Conservation (phyloP, 2,329 filamentous ascomycete species). For the Allantophomopsis lycopodina region DNA sequence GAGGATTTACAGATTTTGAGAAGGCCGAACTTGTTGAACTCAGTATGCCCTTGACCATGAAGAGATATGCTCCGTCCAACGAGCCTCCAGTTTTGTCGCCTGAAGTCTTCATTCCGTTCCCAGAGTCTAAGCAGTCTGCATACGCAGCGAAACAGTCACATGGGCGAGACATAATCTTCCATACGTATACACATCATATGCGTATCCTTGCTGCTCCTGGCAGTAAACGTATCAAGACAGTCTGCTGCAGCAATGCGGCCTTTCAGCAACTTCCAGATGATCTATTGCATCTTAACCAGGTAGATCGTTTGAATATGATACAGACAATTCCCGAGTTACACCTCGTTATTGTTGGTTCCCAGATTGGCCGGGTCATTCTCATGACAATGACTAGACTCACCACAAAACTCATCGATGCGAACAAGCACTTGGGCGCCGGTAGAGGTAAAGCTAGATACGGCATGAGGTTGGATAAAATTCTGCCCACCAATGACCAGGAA, state of each 20-base stretch:
- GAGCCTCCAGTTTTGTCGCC: too few species aligned
- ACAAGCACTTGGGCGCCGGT: constrained; percentile 2
- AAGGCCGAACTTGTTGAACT: too few species aligned
- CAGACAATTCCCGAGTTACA: constrained; percentile 54
- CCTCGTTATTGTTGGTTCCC: constrained; percentile 53
- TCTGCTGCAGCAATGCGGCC: constrained; percentile 6
- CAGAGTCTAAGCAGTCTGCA: too few species aligned
- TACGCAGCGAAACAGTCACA: not conserved
- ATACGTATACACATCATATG: constrained; percentile 6
- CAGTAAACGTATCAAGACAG: constrained; percentile 6
- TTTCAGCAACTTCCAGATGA: too few species aligned
- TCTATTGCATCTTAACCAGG: too few species aligned
- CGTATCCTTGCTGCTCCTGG: constrained; percentile 5
- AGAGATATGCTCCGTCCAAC: too few species aligned
- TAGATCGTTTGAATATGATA: constrained; percentile 46
- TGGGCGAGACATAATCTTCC: constrained; percentile 1
- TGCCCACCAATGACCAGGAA: constrained; percentile 24
- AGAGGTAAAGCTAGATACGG: not conserved
- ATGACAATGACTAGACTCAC: constrained; percentile 39
- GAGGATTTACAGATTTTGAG: too few species aligned
- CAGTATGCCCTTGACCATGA: too few species aligned
- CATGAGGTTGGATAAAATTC: constrained; percentile 33
- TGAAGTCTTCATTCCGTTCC: too few species aligned
- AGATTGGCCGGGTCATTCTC: constrained; percentile 51
- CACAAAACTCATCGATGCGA: constrained; percentile 1